Evolutionary conservation across 2,329 filamentous ascomycete genomes (phyloP).

Genomic region (Xylariomycetidae sp.): DNA sequence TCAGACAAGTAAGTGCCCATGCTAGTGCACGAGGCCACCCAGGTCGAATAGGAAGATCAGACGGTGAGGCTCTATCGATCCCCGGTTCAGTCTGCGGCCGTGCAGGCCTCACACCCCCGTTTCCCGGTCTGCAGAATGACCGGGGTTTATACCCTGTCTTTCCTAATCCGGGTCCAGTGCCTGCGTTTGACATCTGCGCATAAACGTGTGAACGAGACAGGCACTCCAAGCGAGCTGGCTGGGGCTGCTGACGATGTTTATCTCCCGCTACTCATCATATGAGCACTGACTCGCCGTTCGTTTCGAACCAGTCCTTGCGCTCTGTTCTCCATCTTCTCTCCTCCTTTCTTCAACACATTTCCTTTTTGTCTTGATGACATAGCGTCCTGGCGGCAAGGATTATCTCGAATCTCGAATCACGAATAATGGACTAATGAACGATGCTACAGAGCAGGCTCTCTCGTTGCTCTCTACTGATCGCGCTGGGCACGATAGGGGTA

Average conservation of each 20-base stretch:
- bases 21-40: conserved; percentile 10
- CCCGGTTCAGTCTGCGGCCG: conserved; percentile 9
- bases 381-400: conserved; percentile 16
- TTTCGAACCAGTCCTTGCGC: conserved; percentile 11
- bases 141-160: too few relatives aligned
- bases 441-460: conserved; percentile 28
- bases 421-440: conserved; percentile 24
- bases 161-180: too few relatives aligned
- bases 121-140: conserved; percentile 7
- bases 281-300: conserved; percentile 12
- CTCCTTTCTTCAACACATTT: conserved; percentile 10
- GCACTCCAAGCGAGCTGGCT: neutral
- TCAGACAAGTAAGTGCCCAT: conserved; percentile 19
- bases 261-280: conserved; percentile 11
- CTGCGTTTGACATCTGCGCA: too few relatives aligned
- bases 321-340: conserved; percentile 8
- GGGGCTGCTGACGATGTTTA: conserved; percentile 1
- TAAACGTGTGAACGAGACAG: too few relatives aligned
- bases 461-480: conserved; percentile 22
- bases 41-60: conserved; percentile 21
- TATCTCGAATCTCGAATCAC: conserved; percentile 8
- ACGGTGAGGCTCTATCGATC: conserved; percentile 7
- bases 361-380: conserved; percentile 15
- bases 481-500: conserved; percentile 23
- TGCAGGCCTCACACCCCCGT: conserved; percentile 17